A percentile compares a stretch with the other conserved stretches of the same genome.
phyloP scores from a whole-genome alignment of 306 rosid species.

The Quercus mongolica region DNA sequence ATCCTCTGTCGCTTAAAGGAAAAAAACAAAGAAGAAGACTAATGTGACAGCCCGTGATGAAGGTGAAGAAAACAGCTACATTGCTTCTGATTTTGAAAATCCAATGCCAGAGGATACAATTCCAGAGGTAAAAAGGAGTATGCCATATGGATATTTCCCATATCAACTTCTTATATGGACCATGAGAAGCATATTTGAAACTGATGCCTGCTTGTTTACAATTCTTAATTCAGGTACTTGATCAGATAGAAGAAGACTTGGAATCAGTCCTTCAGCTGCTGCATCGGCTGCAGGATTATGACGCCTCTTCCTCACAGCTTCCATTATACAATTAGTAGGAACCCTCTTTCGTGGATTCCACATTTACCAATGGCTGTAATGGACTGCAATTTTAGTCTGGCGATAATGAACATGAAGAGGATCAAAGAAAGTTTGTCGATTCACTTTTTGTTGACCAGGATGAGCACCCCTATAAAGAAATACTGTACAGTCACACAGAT shows the following conservation, averaged over 20 bases:
- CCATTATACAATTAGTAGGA: not conserved
- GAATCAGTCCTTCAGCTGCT: not conserved
- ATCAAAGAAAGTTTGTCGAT: not conserved
- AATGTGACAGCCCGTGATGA: slow-evolving; percentile 11
- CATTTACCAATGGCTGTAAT: not conserved
- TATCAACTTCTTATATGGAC: not conserved
- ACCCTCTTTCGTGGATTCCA: not conserved
- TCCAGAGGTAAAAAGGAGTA: slow-evolving; percentile 31
- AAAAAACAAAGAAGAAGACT: slow-evolving; percentile 13
- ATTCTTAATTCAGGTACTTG: slow-evolving; percentile 12
- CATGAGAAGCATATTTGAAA: slow-evolving; percentile 1
- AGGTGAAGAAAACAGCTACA: slow-evolving; percentile 25
- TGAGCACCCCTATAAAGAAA: not conserved
- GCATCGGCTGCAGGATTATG: not conserved
- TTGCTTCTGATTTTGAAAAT: slow-evolving; percentile 15
- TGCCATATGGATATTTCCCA: not conserved
- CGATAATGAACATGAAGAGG: slow-evolving; percentile 18
- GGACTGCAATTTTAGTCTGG: not conserved
- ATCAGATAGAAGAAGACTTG: not conserved
- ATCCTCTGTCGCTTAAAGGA: slow-evolving; percentile 45
- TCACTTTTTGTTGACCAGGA: not conserved
- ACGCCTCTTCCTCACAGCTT: not conserved
- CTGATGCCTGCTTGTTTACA: slow-evolving; percentile 4
- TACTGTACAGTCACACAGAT: slow-evolving; percentile 22
- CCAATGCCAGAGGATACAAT: not conserved